Evolutionary conservation across 768 basidiomycete genomes (phyloP).

Genomic region (Leccinum aurantiacum): DNA sequence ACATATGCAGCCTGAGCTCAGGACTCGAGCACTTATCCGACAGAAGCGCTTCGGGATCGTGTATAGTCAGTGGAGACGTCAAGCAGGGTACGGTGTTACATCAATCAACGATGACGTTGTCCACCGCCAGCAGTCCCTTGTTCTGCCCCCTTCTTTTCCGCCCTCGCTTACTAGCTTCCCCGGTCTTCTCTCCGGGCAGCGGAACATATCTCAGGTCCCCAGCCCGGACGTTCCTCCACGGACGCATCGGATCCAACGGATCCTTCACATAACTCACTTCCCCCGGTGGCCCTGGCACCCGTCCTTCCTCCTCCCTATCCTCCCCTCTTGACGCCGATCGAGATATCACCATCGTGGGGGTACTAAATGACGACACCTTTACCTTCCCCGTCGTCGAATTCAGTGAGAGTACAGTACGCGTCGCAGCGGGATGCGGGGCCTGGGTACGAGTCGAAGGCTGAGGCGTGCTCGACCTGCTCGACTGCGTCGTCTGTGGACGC

Average conservation of each 20-base stretch:
- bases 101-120: not conserved
- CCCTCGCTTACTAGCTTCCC: not conserved
- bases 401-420: constrained; percentile 62
- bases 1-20: no score
- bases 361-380: constrained; percentile 51
- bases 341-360: constrained; percentile 33
- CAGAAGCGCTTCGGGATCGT: no score
- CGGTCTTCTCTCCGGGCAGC: constrained; percentile 11
- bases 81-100: no score
- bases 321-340: constrained; percentile 37
- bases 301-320: constrained; percentile 36
- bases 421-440: constrained; percentile 26
- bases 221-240: constrained; percentile 45
- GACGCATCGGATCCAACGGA: constrained; percentile 31
- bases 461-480: not conserved
- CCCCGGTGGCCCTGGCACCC: constrained; percentile 40
- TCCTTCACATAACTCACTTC: constrained; percentile 39
- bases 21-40: no score
- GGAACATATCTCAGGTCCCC: constrained; percentile 40
- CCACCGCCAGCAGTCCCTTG: not conserved
- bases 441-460: not conserved
- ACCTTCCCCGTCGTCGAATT: constrained; percentile 51
- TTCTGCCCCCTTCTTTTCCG: constrained; percentile 4
- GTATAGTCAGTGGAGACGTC: no score
- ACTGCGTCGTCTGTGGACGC: not conserved